Evolutionary conservation across 2,329 filamentous ascomycete species (phyloP), one percentile per base, ranked within the genome.

Genomic region (Xylaria sp.): DNA sequence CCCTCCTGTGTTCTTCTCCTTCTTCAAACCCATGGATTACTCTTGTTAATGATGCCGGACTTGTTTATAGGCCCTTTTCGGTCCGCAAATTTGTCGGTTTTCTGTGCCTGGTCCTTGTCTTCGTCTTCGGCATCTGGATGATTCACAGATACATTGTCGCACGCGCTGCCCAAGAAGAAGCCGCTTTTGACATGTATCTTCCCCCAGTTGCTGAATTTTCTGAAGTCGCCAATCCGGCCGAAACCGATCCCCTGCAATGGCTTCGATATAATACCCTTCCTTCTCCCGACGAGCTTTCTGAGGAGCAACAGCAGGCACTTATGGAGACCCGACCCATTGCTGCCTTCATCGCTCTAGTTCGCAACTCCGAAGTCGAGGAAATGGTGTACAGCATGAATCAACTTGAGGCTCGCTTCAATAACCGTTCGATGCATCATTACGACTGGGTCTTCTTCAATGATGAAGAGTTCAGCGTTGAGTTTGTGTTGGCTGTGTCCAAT

Each of bases 391-490:
- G 86, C 39, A 91, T 95, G 79, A 75, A 75, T 35, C 88, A 95
- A 69, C 75, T 92, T 52, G 89, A 92, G 72, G 77, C 82, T 58
- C 88, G 86, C 8, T 95, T 90, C 87, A 95, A 95, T 70, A 76
- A 78, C 70, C 91, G 90, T 65, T 89, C 55, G n/a, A 71, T 64
- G 6, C 70, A 91, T 78, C 88, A 89, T 68, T 95, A 95, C 70
- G 89, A 91, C 50, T 95, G 91, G 88, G 87, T 90, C 48, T 93
- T 95, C 76, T 91, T 94, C 80, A 94, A 92, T 74, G 86, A 91
- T 68, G 83, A 87, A 55, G 85, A 87, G 3, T 92, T 95, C 71
- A 87, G 86, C 3, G 84, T 90, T 7, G 84, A 89, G 60, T 95
- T 95, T 78, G 92, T 90, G 71, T 76, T 77, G 42, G 77, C 78